Conservation (phyloP, 108 stramenopile species). For the Nannochloropsis granulata region DNA sequence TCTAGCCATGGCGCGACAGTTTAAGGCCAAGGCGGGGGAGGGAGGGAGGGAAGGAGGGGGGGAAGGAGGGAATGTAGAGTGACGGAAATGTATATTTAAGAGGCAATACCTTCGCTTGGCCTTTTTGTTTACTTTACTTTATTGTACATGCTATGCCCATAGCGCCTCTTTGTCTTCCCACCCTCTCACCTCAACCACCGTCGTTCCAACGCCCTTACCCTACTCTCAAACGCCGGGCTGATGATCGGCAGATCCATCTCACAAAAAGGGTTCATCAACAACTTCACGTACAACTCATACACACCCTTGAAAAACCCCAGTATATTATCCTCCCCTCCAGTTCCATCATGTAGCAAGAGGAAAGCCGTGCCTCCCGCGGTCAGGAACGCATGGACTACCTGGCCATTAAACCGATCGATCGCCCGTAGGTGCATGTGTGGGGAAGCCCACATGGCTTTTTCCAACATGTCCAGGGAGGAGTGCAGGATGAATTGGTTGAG, state of each 20-base stretch:
- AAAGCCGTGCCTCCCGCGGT: conserved; percentile 80
- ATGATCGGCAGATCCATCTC: conserved; percentile 70
- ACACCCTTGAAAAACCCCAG: conserved; percentile 79
- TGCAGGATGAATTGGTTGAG: conserved; percentile 85
- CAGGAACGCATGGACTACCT: conserved; percentile 70
- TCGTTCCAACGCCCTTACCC: conserved; percentile 42
- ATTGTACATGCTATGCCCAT: too few relatives aligned
- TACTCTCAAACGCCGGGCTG: conserved; percentile 60
- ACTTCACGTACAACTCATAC: conserved; percentile 80
- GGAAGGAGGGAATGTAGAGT: not conserved
- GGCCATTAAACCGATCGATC: conserved; percentile 80
- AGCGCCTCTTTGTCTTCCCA: not conserved
- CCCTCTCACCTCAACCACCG: not conserved
- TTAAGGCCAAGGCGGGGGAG: not conserved
- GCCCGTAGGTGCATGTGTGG: conserved; percentile 63
- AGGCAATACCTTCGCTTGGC: too few relatives aligned
- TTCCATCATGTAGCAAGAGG: conserved; percentile 70
- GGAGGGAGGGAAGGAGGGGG: not conserved
- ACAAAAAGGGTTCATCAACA: conserved; percentile 87
- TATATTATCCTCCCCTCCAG: conserved; percentile 52
- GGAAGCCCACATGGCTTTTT: conserved; percentile 62
- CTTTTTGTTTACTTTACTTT: too few relatives aligned
- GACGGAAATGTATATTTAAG: too few relatives aligned
- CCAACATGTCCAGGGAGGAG: conserved; percentile 79
- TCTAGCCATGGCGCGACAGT: not conserved